phyloP scores from a whole-genome alignment of 768 basidiomycete species.

The Tulasnella sp. region DNA sequence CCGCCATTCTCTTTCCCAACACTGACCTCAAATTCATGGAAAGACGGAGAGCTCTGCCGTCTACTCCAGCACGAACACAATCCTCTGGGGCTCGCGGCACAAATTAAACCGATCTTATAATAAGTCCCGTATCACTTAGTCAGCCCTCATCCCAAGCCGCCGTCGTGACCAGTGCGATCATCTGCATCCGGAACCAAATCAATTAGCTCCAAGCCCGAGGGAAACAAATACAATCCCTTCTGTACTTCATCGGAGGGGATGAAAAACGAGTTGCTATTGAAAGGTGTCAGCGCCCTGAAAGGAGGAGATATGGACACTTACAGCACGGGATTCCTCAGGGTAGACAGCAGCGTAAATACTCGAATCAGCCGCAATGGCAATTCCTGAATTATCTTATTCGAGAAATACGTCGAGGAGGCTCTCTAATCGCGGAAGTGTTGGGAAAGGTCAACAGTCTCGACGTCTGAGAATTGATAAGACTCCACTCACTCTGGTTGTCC shows the following conservation, averaged over 20 bases:
- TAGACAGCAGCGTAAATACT: not conserved
- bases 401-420: not conserved
- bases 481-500: not conserved
- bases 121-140: no score
- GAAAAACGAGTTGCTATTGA: not conserved
- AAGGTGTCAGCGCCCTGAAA: not conserved
- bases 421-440: not conserved
- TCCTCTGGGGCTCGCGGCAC: no score
- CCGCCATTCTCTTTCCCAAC: no score
- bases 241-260: not conserved
- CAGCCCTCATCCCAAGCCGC: no score
- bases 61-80: no score
- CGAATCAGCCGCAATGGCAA: not conserved
- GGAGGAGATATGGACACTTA: not conserved
- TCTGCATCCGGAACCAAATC: not conserved
- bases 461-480: not conserved
- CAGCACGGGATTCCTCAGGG: not conserved
- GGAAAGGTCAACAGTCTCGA: not conserved
- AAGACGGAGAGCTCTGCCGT: no score
- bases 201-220: not conserved
- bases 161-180: no score
- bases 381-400: not conserved
- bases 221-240: not conserved
- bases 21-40: no score
- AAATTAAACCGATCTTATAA: no score